Conservation (phyloP, 305 asterid species). For the Fraxinus greggii region DNA sequence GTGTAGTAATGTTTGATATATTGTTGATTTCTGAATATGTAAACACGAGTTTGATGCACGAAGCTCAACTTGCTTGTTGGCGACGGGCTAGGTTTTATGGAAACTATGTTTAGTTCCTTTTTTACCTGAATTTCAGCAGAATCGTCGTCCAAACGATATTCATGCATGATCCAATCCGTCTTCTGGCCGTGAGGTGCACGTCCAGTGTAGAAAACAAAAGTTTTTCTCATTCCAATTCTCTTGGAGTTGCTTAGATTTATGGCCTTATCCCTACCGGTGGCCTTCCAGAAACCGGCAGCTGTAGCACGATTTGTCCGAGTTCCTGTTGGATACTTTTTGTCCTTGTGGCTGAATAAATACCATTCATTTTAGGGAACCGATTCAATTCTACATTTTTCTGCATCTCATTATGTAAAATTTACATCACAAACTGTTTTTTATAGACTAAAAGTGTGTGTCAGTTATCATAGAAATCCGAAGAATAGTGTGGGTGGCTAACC, state of each 20-base stretch:
- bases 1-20: too few species aligned
- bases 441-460: too few species aligned
- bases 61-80: too few species aligned
- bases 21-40: too few species aligned
- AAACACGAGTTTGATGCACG: neutral
- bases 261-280: slow-evolving; percentile 77
- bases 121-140: slow-evolving; percentile 40
- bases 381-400: slow-evolving; percentile 85
- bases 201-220: slow-evolving; percentile 88
- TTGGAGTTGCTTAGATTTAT: slow-evolving; percentile 53
- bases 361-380: slow-evolving; percentile 82
- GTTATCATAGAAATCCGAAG: too few species aligned
- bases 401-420: neutral
- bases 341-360: slow-evolving; percentile 91
- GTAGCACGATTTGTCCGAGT: slow-evolving; percentile 86
- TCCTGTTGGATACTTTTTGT: slow-evolving; percentile 85
- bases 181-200: slow-evolving; percentile 90
- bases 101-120: too few species aligned
- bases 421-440: too few species aligned
- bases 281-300: slow-evolving; percentile 82
- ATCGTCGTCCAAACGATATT: slow-evolving; percentile 65
- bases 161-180: slow-evolving; percentile 97
- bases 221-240: slow-evolving; percentile 86
- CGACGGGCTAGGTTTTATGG: too few species aligned
- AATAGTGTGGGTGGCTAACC: slow-evolving; percentile 25